Conservation (phyloP, 768 basidiomycete genomes). For the Rhodotorula kratochvilovae region DNA sequence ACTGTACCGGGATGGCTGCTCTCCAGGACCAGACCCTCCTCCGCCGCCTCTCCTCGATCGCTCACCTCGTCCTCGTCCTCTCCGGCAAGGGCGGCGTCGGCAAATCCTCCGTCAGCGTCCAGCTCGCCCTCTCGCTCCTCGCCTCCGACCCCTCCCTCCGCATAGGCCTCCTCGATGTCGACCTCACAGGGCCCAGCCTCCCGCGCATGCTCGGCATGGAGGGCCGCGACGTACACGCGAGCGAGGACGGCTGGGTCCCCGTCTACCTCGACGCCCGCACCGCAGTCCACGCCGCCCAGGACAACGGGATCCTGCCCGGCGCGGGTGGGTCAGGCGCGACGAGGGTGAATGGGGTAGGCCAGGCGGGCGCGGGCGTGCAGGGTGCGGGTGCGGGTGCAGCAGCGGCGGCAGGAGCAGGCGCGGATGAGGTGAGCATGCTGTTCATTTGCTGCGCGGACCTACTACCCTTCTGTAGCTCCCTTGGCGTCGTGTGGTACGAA, state of each 20-base stretch:
- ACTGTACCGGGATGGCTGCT: neutral
- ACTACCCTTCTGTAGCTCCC: too few relatives aligned
- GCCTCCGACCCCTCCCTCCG: constrained; percentile 56
- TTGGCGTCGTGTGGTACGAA: too few relatives aligned
- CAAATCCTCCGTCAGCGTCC: constrained; percentile 91
- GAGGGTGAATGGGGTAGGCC: too few relatives aligned
- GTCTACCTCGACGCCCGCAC: constrained; percentile 78
- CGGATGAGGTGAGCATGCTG: neutral
- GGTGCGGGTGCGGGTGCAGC: neutral
- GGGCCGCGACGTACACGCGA: constrained; percentile 80
- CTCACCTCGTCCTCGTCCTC: constrained; percentile 83
- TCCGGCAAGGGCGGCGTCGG: constrained; percentile 97
- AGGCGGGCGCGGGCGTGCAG: neutral
- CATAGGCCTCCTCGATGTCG: constrained; percentile 97
- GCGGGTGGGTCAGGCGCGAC: too few relatives aligned
- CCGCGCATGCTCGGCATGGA: constrained; percentile 93
- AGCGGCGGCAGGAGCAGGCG: neutral
- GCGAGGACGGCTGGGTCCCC: constrained; percentile 90
- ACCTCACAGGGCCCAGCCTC: constrained; percentile 96
- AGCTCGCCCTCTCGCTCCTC: constrained; percentile 79
- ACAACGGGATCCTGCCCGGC: neutral
- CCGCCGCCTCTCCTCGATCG: constrained; percentile 63
- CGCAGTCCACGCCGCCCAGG: neutral
- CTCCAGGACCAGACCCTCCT: constrained; percentile 3
- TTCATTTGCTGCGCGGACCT: too few relatives aligned